Evolutionary conservation across 495 filamentous ascomycete species (phyloP).

Genomic region (Beverwykella pulmonaria): DNA sequence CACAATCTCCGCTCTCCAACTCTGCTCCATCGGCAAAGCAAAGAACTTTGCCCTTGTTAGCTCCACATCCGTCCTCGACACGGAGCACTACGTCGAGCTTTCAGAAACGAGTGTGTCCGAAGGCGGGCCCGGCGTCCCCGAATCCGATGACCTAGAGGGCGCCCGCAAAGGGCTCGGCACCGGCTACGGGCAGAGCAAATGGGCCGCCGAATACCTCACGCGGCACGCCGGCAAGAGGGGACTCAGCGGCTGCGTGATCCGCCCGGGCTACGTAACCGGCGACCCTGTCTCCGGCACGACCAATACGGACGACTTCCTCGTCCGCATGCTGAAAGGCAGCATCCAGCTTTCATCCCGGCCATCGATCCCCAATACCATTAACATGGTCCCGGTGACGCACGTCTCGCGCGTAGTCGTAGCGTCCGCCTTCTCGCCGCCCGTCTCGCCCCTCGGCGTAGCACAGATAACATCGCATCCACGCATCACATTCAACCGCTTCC

Average conservation of each 20-base stretch:
- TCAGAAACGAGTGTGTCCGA: conserved; percentile 61
- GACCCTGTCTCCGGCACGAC: conserved; percentile 71
- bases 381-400: conserved; percentile 85
- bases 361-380: conserved; percentile 82
- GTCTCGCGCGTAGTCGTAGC: conserved; percentile 80
- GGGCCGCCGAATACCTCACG: conserved; percentile 78
- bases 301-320: conserved; percentile 90
- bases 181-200: conserved; percentile 92
- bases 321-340: conserved; percentile 87
- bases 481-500: conserved; percentile 75
- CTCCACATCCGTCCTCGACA: conserved; percentile 84
- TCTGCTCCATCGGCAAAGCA: conserved; percentile 75
- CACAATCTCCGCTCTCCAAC: conserved; percentile 73
- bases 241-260: conserved; percentile 72
- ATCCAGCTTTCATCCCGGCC: conserved; percentile 76
- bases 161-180: conserved; percentile 69
- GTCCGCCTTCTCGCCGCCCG: conserved; percentile 63
- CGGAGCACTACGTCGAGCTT: conserved; percentile 72
- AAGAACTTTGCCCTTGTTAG: conserved; percentile 84
- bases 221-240: conserved; percentile 79
- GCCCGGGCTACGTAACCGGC: conserved; percentile 86
- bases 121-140: conserved; percentile 59
- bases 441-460: conserved; percentile 59
- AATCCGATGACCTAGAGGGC: conserved; percentile 68
- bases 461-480: conserved; percentile 83